Evolutionary conservation across 2,329 filamentous ascomycete genomes (phyloP).

Genomic region (Grosmannia huntii): DNA sequence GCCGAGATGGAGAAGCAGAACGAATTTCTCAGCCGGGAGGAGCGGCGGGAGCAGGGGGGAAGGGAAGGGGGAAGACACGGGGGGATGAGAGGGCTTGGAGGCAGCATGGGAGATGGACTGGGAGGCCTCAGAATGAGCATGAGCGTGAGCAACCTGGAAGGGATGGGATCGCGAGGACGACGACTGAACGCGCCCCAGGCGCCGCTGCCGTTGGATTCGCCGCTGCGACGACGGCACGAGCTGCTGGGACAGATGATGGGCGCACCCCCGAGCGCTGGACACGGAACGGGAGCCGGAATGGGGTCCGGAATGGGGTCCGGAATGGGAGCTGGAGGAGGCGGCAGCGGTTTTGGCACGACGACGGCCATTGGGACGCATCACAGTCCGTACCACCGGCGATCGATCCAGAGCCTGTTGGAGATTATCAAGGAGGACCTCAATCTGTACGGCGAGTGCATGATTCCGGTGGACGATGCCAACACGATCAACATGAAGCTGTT

Average conservation of each 20-base stretch:
- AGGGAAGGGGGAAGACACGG: constrained; percentile 6
- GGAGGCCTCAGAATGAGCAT: background rate
- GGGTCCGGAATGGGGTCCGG: background rate
- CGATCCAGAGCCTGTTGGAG: constrained; percentile 74
- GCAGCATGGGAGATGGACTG: no score
- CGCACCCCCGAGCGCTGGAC: background rate
- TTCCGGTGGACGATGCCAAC: constrained; percentile 87
- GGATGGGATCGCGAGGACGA: background rate
- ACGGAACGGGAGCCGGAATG: background rate
- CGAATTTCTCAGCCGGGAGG: constrained; percentile 54
- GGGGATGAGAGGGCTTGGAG: background rate
- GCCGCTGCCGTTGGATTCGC: background rate
- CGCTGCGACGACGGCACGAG: background rate
- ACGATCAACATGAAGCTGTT: constrained; percentile 96
- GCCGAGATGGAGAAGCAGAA: constrained; percentile 86
- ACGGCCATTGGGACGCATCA: constrained; percentile 8
- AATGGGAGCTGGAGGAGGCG: background rate
- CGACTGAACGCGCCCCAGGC: background rate
- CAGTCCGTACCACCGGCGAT: constrained; percentile 31
- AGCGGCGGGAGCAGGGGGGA: constrained; percentile 20
- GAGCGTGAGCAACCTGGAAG: background rate
- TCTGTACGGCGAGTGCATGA: constrained; percentile 97
- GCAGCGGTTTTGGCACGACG: constrained; percentile 16
- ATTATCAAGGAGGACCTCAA: constrained; percentile 79
- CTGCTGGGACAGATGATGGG: background rate